Evolutionary conservation across 2,329 filamentous ascomycete species (phyloP), one percentile per base, ranked within the genome.

Genomic region (Apiospora aurea): DNA sequence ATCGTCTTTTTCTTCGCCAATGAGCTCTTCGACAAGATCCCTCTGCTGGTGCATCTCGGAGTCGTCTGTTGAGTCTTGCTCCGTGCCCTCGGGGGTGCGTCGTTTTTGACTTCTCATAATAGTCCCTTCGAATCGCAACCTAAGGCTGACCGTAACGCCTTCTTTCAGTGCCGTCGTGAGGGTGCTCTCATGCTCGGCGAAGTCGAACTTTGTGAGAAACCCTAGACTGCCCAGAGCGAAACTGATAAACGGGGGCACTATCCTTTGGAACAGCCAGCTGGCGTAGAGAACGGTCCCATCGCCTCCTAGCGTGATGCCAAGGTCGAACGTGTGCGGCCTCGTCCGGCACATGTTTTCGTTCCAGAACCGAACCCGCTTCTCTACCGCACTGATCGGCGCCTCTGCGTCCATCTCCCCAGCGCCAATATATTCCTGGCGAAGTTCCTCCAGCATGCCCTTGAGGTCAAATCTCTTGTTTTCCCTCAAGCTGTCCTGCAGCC

Each of bases 261-360:
- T 93, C 57, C 94, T 91, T 83, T 99, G 96, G 81, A 99, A 99
- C 1, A 99, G 87, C 95, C 96, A 98, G 79, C 94, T 97, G 4
- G 96, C 94, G 79, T 97, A 98, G 14, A 99, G 86, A 8, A 99
- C 96, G 0, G 96, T 99, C n/a, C 96, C 96, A 80, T 99, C 96
- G 16, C 96, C 96, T 68, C 95, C 95, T 3, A 97, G 88, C 0
- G 96, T 97, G 67, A 99, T 90, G 69, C 97, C 92, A 78, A 99
- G 97, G 82, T 99, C 96, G 79, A 98, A 98, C 0, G 90, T 92
- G 77, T 97, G 94, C 4, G 96, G 96, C 72, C 91, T 88, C 53
- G 90, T 87, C 67, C 88, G 88, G 76, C 95, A 97, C 79, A 98
- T 91, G 71, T 92, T 87, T 73, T 93, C 90, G 64, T 92, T 91